Evolutionary conservation across 202 grass and related monocot species (phyloP), one percentile per base, ranked within the genome.

Genomic region (Eragrostis tef): DNA sequence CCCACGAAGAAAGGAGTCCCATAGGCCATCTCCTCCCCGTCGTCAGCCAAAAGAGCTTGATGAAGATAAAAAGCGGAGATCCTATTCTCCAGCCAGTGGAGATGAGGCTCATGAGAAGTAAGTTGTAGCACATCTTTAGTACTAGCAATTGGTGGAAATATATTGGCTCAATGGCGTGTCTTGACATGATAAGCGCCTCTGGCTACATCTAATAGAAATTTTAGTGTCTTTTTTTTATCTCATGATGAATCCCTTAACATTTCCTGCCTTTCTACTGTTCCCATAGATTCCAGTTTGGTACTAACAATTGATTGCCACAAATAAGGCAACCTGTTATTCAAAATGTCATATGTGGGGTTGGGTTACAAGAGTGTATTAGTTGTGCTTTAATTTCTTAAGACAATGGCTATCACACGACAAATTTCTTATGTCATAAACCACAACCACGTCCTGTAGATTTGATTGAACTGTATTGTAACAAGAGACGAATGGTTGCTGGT

Each of bases 61-160:
- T 71, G 76, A 82, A 47, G 87, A 91, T 57, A 77, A 72, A 25
- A 88, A 78, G 59, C 78, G 19, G 26, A 85, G 82, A 70, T 89
- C 84, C 41, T 87, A 87, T 69, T 91, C 92, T 78, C 92, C 89
- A 14, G 80, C 36, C 49, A 57, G 58, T 67, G 83, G 25, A 49
- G 89, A 94, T 81, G 84, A 91, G 81, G 83, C 54, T 58, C 54
- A 80, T 83, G 78, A 91, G 9, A 88, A 83, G 89, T 94, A 86
- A 91, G 92, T 91, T 53, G 5, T n/a, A 20, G 17, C 81, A 15
- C 47, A 53, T 65, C 13, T 47, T 39, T 6, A 5, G 2, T 39
- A 39, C 34, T 39, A 39, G 34, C 34, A 39, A 39, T 39, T 5
- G 34, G 34, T 39, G 3, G 34, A 39, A 39, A 39, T 39, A 39